A percentile compares a stretch with the other conserved stretches of the same genome.
Evolutionary conservation across 306 rosid genomes (phyloP).

Genomic region (Vigna angularis): DNA sequence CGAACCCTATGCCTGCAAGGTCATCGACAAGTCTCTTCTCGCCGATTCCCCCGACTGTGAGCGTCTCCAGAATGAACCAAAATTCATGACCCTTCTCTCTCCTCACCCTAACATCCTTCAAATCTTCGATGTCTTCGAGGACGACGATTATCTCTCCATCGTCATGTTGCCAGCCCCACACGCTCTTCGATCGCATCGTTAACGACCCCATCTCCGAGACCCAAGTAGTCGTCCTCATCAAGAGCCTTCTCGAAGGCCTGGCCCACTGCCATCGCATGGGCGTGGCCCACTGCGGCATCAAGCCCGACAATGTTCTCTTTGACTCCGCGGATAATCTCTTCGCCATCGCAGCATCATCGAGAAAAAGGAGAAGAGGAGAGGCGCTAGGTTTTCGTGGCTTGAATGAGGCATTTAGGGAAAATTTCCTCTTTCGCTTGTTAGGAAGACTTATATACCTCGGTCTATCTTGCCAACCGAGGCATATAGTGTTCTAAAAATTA

Average conservation of each 20-base stretch:
- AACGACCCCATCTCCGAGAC: slow-evolving; percentile 48
- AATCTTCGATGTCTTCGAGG: slow-evolving; percentile 63
- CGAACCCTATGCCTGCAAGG: slow-evolving; percentile 68
- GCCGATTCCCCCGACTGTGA: slow-evolving; percentile 67
- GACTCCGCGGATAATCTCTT: slow-evolving; percentile 51
- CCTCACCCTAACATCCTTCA: slow-evolving; percentile 80
- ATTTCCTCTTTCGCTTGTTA: no score
- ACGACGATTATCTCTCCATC: slow-evolving; percentile 59
- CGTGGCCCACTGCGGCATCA: slow-evolving; percentile 75
- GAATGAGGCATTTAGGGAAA: no score
- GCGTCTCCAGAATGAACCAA: slow-evolving; percentile 82
- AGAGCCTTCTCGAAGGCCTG: slow-evolving; percentile 64
- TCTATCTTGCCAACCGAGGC: no score
- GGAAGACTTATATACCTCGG: no score
- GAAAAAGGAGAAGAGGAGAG: no score
- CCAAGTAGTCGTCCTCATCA: slow-evolving; percentile 53
- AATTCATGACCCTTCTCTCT: slow-evolving; percentile 69
- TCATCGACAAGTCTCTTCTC: slow-evolving; percentile 66
- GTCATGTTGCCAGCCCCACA: slow-evolving; percentile 61
- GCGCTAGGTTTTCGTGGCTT: no score
- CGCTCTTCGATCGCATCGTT: slow-evolving; percentile 75
- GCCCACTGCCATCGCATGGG: slow-evolving; percentile 78
- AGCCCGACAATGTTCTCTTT: slow-evolving; percentile 76
- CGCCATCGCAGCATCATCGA: not conserved
- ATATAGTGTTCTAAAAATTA: no score